Evolutionary conservation across 768 basidiomycete species (phyloP), one percentile per base, ranked within the genome.

Genomic region (Boletus sp.): DNA sequence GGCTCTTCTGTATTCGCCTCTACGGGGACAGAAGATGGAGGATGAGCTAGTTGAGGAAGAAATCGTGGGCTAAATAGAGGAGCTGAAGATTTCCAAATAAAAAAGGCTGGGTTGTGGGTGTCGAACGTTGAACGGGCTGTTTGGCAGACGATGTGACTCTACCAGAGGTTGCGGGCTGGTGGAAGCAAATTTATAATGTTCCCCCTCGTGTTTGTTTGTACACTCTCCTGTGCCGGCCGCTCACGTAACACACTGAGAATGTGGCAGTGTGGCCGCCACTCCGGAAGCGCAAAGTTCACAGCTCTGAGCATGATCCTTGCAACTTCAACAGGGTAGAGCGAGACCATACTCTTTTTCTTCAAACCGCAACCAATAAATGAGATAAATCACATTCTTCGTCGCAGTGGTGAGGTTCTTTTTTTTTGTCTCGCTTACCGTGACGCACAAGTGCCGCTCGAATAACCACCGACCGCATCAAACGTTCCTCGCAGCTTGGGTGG

Each of bases 1-100:
- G 48, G 60, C 53, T 71, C 71, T 73, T 70, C 70, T 71, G 67
- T 64, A 56, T 67, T 67, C 63, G 69, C 67, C 58, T 62, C 58
- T 64, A 58, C 51, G 58, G 59, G 48, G 60, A 73, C 73, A 72
- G 72, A 74, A 72, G 69, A 57, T 57, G 57, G 50, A n/a, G 42
- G 46, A 52, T 49, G 48, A 42, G 18, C n/a, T 24, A 47, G 46
- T 61, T 70, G 64, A 58, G 49, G 67, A 58, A 59, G 66, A 57
- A 71, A 71, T 71, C 49, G 67, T 71, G 68, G 64, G 64, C 56
- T 60, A 50, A 36, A 5, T 28, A 50, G 7, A 47, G 44, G 46
- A 52, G 57, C 46, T 18, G 29, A 24, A 20, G 1, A 7, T 35
- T n/a, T 48, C n/a, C 20, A 18, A 50, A 48, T 24, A 24, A 24